Base-by-base conservation (phyloP, 352 stramenopile species). In the Lagenidium giganteum region DNA sequence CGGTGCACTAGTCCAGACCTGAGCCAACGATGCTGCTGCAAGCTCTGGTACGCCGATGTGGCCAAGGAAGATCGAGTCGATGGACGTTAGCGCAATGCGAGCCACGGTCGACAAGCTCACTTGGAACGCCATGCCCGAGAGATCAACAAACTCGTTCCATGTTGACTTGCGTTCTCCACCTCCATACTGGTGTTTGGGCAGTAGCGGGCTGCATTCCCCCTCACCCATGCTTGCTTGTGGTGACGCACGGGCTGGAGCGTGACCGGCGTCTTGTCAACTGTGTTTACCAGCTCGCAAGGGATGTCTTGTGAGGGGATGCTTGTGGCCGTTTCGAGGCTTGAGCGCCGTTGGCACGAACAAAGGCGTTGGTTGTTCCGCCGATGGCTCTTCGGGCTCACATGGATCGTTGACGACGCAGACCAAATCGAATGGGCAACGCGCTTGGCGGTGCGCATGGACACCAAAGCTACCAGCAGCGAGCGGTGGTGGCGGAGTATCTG, bases 61-160 rank as follows among this genome's bases (percentile, higher is more conserved):
- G 3, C 83, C 83, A 8, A 93, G 52, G 47, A 91, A 92, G 13
- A 84, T 57, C 13, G 72, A 67, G 58, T 92, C 75, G 36, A 90
- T 87, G 14, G 81, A 70, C 5, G 68, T 70, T 34, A 88, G 67
- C 20, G 64, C 61, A 48, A 80, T 68, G n/a, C 73, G 61, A 3
- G 73, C 73, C 30, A 89, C 44, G 9, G 70, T 85, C 22, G 67
- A 62, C 35, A 87, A 54, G 40, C 70, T 83, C 49, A 87, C 71
- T 56, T 87, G 73, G 12, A 58, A 53, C 13, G 71, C 73, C 73
- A 87, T 87, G 30, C 20, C 42, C 44, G 75, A 83, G 17, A 87
- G 63, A 16, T 65, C 61, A 3, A 70, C 16, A 34, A 85, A 82
- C 47, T 87, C 70, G 39, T 68, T 44, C 70, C 70, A 83, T 13